Evolutionary conservation across 306 rosid species (phyloP), one percentile per base, ranked within the genome.

Genomic region (Acacia confusa): DNA sequence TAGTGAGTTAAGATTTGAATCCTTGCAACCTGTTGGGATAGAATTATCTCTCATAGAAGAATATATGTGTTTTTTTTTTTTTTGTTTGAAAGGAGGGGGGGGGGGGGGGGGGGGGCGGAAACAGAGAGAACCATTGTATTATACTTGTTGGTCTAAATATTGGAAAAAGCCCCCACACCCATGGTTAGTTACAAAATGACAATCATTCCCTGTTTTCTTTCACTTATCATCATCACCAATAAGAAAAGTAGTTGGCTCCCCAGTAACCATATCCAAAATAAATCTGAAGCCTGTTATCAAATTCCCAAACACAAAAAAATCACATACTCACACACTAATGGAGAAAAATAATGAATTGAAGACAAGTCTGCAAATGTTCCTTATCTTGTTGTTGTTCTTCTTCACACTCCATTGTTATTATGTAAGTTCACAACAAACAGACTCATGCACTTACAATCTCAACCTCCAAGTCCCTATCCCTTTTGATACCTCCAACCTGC

Each of bases 401-500:
- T 53, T 70, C 17, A 38, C 85, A 24, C 40, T 78, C 78, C 69
- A 68, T 48, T 44, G 50, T 65, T 44, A 48, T 72, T 69, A 79
- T 63, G 80, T 80, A 70, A 85, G 25, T 25, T 64, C 92, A 65
- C 90, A 88, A 77, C 7, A 60, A 60, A 10, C 66, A 60, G 97
- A 93, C 44, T 88, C 97, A 0, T 93, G 97, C 78, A 80, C 60
- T 76, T 84, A 83, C 22, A 88, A 64, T 48, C 83, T 88, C 3
- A 90, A 76, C 64, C 84, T 90, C 85, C 72, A 70, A 47, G 82
- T 47, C 71, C 78, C 73, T 9, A 28, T 90, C 24, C 87, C 84
- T 34, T 93, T 93, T 82, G 91, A 87, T 67, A 85, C 90, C 50
- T 44, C 91, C 34, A 84, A 85, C 79, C 92, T 93, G 73, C 83